A percentile compares a stretch with the other conserved stretches of the same genome.
Evolutionary conservation across 192 early-diverging fungal genomes (phyloP).

Genomic region (Mortierella alpina): DNA sequence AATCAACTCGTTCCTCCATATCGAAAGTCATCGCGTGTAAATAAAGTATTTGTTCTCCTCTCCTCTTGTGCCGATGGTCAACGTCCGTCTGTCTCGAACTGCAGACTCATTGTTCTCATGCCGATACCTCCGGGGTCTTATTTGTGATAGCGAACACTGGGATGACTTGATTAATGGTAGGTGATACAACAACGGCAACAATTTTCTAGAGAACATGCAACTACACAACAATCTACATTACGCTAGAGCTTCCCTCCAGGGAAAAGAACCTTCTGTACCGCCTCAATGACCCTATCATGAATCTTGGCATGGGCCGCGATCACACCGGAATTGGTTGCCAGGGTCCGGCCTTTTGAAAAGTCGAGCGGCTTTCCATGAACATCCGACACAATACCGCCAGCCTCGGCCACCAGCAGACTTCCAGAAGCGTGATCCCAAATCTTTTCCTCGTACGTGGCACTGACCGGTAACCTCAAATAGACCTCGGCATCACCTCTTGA

Average conservation of each 20-base stretch:
- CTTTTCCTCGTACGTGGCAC: constrained; percentile 90
- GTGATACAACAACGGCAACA: neutral
- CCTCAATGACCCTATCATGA: constrained; percentile 80
- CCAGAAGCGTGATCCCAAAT: constrained; percentile 99
- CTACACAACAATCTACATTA: neutral
- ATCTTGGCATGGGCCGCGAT: constrained; percentile 82
- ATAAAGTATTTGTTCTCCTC: too few relatives aligned
- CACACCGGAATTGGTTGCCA: constrained; percentile 89
- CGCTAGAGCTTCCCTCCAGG: constrained; percentile 49
- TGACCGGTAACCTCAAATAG: constrained; percentile 87
- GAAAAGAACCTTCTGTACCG: constrained; percentile 74
- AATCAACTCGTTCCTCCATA: too few relatives aligned
- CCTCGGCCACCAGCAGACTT: constrained; percentile 88
- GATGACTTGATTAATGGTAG: too few relatives aligned
- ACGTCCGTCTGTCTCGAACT: too few relatives aligned
- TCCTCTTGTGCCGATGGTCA: too few relatives aligned
- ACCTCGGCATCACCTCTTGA: constrained; percentile 94
- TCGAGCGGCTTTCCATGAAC: constrained; percentile 86
- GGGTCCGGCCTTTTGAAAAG: constrained; percentile 88
- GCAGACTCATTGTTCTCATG: too few relatives aligned
- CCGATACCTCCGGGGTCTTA: too few relatives aligned
- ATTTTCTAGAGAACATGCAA: neutral
- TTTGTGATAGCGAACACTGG: too few relatives aligned
- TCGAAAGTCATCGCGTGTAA: too few relatives aligned
- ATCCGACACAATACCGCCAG: constrained; percentile 91